Base-by-base conservation (phyloP, 495 filamentous ascomycete species). In the Penicillium paxilli region DNA sequence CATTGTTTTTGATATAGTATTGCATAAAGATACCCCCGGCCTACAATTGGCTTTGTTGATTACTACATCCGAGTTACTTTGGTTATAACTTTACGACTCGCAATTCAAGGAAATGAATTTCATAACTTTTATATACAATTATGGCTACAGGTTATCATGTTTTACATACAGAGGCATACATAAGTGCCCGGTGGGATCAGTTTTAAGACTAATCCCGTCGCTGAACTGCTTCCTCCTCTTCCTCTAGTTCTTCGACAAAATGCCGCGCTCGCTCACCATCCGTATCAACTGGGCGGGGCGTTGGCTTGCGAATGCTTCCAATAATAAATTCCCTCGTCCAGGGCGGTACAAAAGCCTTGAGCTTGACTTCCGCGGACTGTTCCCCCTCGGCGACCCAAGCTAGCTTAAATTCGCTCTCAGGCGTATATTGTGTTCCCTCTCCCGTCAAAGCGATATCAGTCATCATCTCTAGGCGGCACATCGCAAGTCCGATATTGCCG, bases 391-490 rank as follows among this genome's bases (percentile, higher is more conserved):
- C 61, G 10, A 60, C 59, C 69, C 76, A 83, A 2, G 72, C 74
- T 0, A 86, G 66, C 57, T 78, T 74, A 57, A 87, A 87, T 47
- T 84, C 76, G 32, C 75, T 72, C 4, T 69, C 79, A 3, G 79
- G 75, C 40, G 51, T 77, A 66, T 74, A 85, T 30, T 72, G 71
- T 25, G 74, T 78, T 2, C 73, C 77, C 65, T 88, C 88, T 2
- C 82, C 85, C 3, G 83, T 86, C 41, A 91, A 63, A 25, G 66
- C 67, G 22, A 91, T 67, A 67, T 87, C 85, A 1, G 89, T 93
- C 92, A 96, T 96, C 68, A 83, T 82, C 76, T 95, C 92, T 65
- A 98, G 64, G 53, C 93, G 81, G 62, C 92, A 96, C 44, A 96
- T 64, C n/a, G 85, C 92, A 44, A 98, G 72, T 2, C 93, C 94